Evolutionary conservation across 345 rosid species (phyloP), one percentile per base, ranked within the genome.

Genomic region (Hibiscus tridactylites): DNA sequence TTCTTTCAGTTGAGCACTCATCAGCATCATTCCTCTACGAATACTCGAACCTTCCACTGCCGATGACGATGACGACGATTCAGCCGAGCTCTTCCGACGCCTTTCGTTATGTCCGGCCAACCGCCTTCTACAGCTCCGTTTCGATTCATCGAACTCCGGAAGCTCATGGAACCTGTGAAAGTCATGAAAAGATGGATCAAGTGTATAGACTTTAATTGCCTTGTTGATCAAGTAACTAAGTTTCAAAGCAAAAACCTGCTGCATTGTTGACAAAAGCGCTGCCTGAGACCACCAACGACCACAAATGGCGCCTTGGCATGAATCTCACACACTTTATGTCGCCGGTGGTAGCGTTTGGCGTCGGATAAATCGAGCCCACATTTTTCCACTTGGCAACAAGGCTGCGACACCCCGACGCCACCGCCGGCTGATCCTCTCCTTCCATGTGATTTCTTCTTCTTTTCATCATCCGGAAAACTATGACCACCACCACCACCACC

Each of bases 201-300:
- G 9, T 44, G 47, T 44, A 4, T 33, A 3, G 13, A 49, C 16
- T 46, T 11, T 49, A 3, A 12, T 49, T 49, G 16, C 12, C 53
- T 49, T 49, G 53, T 49, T 49, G 53, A 4, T 49, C 53, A 49
- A 49, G 53, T 49, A 49, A 49, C 3, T 49, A 46, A 46, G 50
- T 11, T 11, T 46, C 16, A 44, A 10, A 31, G 35, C 17, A 39
- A 33, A 49, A 68, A 88, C 97, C 92, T 90, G 90, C 93, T 92
- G 68, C 93, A 90, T 86, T 91, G 96, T 75, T 91, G 93, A 75
- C 96, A 90, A 66, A 92, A 90, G 31, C 93, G 81, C 81, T 92
- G 90, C 76, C 75, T 82, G 10, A 82, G 61, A 0, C 96, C 97
- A 70, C 68, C 78, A 21, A 88, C 84, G 52, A 83, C 72, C 71